Base-by-base conservation (phyloP, 352 stramenopile genomes). In the Thalassiosira exigua region DNA sequence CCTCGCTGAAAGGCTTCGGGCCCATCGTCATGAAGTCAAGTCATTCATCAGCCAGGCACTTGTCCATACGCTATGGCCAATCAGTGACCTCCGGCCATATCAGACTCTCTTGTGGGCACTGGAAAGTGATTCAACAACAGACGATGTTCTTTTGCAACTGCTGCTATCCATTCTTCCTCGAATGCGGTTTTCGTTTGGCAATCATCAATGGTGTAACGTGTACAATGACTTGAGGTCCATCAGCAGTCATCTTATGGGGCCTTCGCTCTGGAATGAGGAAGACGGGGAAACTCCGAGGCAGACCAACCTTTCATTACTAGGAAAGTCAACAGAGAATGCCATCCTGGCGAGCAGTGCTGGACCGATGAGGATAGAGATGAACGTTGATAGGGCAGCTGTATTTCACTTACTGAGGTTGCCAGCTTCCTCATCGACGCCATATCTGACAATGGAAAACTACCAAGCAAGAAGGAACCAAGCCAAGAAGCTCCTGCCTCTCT, bases 31-130 rank as follows among this genome's bases (percentile, higher is more conserved):
- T 17, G 33, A 56, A 42, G 79, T 87, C 4, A 75, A 79, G 29
- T 79, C 80, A 29, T 87, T 82, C 53, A 79, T 82, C n/a, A 67
- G 39, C 22, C 79, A 75, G 33, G 39, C 69, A 64, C 39, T 81
- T 33, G 24, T 32, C 68, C 66, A 86, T 60, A 84, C 81, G 48
- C 64, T 75, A 66, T 91, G 83, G 82, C 50, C 74, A 65, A 52
- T 86, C n/a, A 64, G 50, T 36, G 87, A 94, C 65, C 68, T 94
- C 33, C 73, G 90, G 52, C 81, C 90, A 33, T 95, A 94, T 69
- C 93, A 96, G 64, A 93, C 88, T 24, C 61, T 96, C 7, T 21
- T 93, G 26, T 96, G 93, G 92, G 79, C 88, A 46, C 79, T 90
- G 52, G 85, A 95, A 30, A 84, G 75, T 68, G 50, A 82, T 5